phyloP scores from a whole-genome alignment of 2,329 filamentous ascomycete genomes.

The Sporothrix luriei region DNA sequence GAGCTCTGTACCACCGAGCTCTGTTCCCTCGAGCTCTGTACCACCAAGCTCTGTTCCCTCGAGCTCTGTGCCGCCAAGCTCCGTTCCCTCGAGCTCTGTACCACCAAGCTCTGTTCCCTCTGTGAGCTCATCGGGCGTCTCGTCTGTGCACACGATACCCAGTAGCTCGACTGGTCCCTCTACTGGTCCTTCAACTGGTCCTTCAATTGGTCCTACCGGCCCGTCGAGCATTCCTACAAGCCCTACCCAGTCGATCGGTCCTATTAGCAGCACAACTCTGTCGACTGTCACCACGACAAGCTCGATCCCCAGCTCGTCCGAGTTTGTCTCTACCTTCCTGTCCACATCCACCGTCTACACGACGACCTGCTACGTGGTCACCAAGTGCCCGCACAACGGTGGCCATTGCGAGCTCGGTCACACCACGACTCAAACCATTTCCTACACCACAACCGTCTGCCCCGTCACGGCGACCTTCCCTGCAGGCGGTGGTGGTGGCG shows the following conservation, averaged over 20 bases:
- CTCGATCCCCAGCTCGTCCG: neutral
- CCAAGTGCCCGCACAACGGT: conserved; percentile 37
- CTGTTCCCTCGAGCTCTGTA: no score
- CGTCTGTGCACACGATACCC: neutral
- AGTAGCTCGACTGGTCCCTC: neutral
- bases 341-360: conserved; percentile 38
- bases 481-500: conserved; percentile 17
- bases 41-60: neutral
- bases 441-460: conserved; percentile 47
- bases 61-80: neutral
- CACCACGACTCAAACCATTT: conserved; percentile 39
- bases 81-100: no score
- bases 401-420: conserved; percentile 38
- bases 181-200: neutral
- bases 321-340: conserved; percentile 12
- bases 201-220: neutral
- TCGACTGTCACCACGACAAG: neutral
- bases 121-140: neutral
- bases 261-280: neutral
- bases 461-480: conserved; percentile 42
- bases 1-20: neutral
- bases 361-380: conserved; percentile 39
- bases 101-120: neutral
- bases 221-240: neutral
- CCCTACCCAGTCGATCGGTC: neutral